These are phyloP conservation scores for Vicia villosa DNA, from an alignment of 306 rosid species.

Conservation along the genomic window DNA sequence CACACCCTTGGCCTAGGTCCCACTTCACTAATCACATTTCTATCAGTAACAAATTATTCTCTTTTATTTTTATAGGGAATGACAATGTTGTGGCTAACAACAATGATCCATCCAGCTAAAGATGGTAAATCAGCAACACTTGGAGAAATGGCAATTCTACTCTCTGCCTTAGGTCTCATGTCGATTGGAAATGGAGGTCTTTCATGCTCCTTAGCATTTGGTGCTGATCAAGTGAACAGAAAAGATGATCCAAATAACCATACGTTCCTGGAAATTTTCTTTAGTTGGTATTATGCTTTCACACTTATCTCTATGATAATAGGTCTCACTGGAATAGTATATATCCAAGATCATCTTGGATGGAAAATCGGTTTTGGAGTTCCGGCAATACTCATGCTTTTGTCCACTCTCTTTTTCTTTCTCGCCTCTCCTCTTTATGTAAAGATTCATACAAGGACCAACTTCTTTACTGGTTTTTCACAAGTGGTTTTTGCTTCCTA, in stretches of 20 bases:
- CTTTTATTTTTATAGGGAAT: slow-evolving; percentile 48
- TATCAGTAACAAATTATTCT: too few relatives aligned
- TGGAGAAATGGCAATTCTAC: slow-evolving; percentile 46
- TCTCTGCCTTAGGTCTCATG: slow-evolving; percentile 46
- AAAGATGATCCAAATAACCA: slow-evolving; percentile 49
- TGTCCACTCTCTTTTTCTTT: slow-evolving; percentile 47
- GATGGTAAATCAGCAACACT: slow-evolving; percentile 48
- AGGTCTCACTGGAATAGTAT: slow-evolving; percentile 62
- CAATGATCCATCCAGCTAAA: slow-evolving; percentile 45
- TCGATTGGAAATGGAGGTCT: slow-evolving; percentile 68
- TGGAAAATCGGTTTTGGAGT: slow-evolving; percentile 74
- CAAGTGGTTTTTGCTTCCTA: slow-evolving; percentile 48
- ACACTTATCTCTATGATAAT: slow-evolving; percentile 46
- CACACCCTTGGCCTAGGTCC: too few relatives aligned
- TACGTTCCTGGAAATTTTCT: slow-evolving; percentile 54
- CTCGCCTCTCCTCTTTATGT: slow-evolving; percentile 59
- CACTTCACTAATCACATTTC: too few relatives aligned
- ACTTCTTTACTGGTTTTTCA: slow-evolving; percentile 55
- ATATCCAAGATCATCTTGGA: slow-evolving; percentile 57
- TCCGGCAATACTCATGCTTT: slow-evolving; percentile 58
- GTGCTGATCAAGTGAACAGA: slow-evolving; percentile 64
- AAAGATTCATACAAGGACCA: slow-evolving; percentile 43
- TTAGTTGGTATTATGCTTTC: slow-evolving; percentile 65
- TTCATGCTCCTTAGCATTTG: slow-evolving; percentile 63
- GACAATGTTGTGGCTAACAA: slow-evolving; percentile 59